Evolutionary conservation across 2,329 filamentous ascomycete species (phyloP), one percentile per base, ranked within the genome.

Genomic region (Aspergillus calidoustus): DNA sequence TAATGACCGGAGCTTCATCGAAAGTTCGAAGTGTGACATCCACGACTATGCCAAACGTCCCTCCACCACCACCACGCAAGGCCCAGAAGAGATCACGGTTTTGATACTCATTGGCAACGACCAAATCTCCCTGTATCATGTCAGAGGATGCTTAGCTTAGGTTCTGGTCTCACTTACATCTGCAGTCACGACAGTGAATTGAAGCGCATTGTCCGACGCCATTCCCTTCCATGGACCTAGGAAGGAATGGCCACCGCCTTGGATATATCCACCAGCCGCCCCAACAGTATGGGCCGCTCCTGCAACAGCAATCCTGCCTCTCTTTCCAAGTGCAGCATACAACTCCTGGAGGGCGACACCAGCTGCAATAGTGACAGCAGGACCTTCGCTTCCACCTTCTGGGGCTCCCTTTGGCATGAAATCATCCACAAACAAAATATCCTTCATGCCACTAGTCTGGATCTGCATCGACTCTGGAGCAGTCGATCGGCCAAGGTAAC

Each of bases 221-320:
- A 63, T 50, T 22, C 80, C 81, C 57, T 77, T 77, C n/a, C 75
- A 68, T 28, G 69, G 68, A 3, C 75, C 72, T 17, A 78, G 68
- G 4, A 75, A 72, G 4, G 80, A 81, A 69, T 87, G 84, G 0
- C 87, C 86, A 8, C 86, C 86, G 5, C 85, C 86, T 68, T 86
- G 84, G 3, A 80, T 81, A 65, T 83, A 88, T 1, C 86, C 86
- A 9, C 86, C 86, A 1, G 83, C 81, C 3, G 84, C 65, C 2
- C 85, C 86, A 8, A 88, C 85, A 0, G 82, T 67, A 25, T 64
- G 49, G 1, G 61, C 61, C 7, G 62, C 44, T 80, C 7, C 80
- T 79, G 25, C 79, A 77, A 7, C 78, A 77, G 17, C 85, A 83
- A 64, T 81, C 76, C 68, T 76, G 66, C 59, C 44, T 0, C 63